Evolutionary conservation across 1,284 basidiomycete genomes (phyloP).

Genomic region (Fistulina hepatica): DNA sequence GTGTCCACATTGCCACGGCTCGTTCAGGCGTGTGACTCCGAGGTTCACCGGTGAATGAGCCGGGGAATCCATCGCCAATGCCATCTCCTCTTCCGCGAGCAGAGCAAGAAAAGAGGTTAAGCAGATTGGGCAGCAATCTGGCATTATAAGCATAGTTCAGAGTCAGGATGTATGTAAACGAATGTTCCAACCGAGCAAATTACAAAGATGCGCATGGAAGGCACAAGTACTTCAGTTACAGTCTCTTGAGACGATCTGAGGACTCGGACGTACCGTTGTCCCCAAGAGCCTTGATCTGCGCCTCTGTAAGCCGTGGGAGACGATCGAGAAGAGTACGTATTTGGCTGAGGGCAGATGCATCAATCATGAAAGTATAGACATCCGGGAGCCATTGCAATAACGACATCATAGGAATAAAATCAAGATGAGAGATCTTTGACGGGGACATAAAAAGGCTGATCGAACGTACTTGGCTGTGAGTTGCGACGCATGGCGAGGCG

Average conservation of each 20-base stretch:
- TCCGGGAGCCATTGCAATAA: too few relatives aligned
- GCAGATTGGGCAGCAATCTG: conserved; percentile 62
- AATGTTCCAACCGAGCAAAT: not conserved
- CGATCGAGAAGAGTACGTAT: conserved; percentile 12
- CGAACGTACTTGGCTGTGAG: too few relatives aligned
- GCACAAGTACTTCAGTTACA: too few relatives aligned
- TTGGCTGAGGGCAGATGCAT: not conserved
- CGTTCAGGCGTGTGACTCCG: conserved; percentile 50
- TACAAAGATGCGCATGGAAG: not conserved
- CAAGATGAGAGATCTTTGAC: too few relatives aligned
- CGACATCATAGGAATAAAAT: too few relatives aligned
- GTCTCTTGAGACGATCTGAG: conserved; percentile 1
- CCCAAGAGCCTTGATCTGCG: conserved; percentile 23
- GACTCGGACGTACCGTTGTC: conserved; percentile 22
- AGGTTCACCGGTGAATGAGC: conserved; percentile 54
- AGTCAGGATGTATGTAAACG: not conserved
- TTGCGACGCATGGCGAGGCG: too few relatives aligned
- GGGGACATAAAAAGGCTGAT: too few relatives aligned
- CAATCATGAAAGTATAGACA: too few relatives aligned
- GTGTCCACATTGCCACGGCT: conserved; percentile 54
- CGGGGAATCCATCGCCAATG: conserved; percentile 62
- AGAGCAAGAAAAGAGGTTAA: conserved; percentile 50
- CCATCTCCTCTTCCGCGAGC: conserved; percentile 62
- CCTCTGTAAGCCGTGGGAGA: conserved; percentile 28
- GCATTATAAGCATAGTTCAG: conserved; percentile 30